Evolutionary conservation across 768 basidiomycete species (phyloP), one percentile per base, ranked within the genome.

Genomic region (Boletus tomentosulus): DNA sequence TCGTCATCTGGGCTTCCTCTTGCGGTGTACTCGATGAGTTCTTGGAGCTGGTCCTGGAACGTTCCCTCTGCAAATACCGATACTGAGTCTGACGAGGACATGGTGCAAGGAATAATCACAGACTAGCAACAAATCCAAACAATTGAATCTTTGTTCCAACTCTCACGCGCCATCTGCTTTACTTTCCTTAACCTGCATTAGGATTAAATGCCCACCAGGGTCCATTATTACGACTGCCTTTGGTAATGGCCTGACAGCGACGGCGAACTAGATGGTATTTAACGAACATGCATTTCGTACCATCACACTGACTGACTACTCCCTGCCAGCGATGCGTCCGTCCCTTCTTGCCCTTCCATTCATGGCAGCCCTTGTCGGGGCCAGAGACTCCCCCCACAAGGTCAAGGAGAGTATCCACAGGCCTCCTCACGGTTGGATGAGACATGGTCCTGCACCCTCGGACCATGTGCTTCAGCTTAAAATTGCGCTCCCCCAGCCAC

Each of bases 11-110:
- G 71, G 61, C 74, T 77, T 60, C 78, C 76, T 62, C 84, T 78
- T 31, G 83, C 78, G 59, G 90, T 73, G 68, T 91, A 94, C 64
- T 82, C 80, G 44, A 90, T 80, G 35, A 93, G 74, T 65, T 93
- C 91, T 64, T 82, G 79, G 64, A 91, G 81, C 87, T 94, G 68
- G 30, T 94, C 91, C 67, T 87, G 85, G 62, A 89, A 92, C 2
- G 90, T 92, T 48, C 91, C 91, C 72, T 94, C 91, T 19, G 87
- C 84, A 65, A 91, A 92, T 59, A 92, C 83, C 55, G 90, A 84
- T 53, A 92, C 77, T 38, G 89, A 87, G 73, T 92, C 90, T 61
- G 86, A 76, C 59, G 67, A 70, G 53, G 19, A 10, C 38, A 39
- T 39, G 19, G 38, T n/a, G 16, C 16, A 37, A n/a, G n/a, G 4